Evolutionary conservation across 352 stramenopile genomes (phyloP).

Genomic region (Achlya hypogyna): DNA sequence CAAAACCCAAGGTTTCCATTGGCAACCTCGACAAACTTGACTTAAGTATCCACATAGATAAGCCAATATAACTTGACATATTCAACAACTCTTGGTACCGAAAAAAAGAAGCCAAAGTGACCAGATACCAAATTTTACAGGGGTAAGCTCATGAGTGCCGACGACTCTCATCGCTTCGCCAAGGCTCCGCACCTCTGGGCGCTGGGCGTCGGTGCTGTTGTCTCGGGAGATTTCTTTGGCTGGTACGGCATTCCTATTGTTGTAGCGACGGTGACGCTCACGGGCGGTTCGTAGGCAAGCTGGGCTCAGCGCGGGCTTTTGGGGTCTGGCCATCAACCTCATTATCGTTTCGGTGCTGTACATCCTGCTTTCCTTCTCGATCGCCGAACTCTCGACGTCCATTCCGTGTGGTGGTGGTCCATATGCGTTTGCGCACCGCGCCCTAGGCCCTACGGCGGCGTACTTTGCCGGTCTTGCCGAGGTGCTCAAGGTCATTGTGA

Average conservation of each 20-base stretch:
- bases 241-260: slow-evolving; percentile 22
- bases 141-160: too few relatives aligned
- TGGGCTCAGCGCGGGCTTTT: slow-evolving; percentile 41
- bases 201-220: slow-evolving; percentile 48
- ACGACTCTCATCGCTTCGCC: slow-evolving; percentile 33
- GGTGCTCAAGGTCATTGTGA: slow-evolving; percentile 62
- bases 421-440: slow-evolving; percentile 59
- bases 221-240: slow-evolving; percentile 59
- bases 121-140: too few relatives aligned
- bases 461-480: slow-evolving; percentile 60
- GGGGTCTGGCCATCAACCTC: slow-evolving; percentile 49
- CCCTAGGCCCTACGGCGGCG: slow-evolving; percentile 36
- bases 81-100: too few relatives aligned
- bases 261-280: background rate
- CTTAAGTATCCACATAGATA: too few relatives aligned
- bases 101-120: too few relatives aligned
- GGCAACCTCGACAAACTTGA: too few relatives aligned
- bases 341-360: slow-evolving; percentile 49
- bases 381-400: slow-evolving; percentile 53
- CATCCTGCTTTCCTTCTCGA: slow-evolving; percentile 58
- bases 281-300: slow-evolving; percentile 26
- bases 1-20: too few relatives aligned
- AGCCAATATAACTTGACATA: too few relatives aligned
- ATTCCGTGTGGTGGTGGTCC: slow-evolving; percentile 41
- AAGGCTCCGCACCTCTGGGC: slow-evolving; percentile 55